Evolutionary conservation across 164 flowering plant species (phyloP).

Genomic region (Umbellularia californica): DNA sequence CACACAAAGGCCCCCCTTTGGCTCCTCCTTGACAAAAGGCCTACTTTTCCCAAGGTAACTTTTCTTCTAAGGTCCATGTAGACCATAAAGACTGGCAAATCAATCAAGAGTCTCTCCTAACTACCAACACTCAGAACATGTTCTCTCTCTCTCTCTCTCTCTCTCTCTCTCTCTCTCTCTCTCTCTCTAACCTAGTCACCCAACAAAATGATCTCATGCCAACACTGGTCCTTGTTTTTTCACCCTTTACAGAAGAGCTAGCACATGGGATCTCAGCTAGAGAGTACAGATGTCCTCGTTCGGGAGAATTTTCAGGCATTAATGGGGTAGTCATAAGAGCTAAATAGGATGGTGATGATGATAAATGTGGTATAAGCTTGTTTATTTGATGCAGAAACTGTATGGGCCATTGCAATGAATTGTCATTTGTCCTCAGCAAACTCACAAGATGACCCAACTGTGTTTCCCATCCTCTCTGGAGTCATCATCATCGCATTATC

Average conservation of each 20-base stretch:
- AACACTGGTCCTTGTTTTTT: conserved; percentile 15
- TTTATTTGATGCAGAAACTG: too few species aligned
- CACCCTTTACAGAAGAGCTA: conserved; percentile 48
- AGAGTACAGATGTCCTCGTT: conserved; percentile 12
- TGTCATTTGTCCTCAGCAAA: too few species aligned
- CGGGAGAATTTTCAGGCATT: neutral
- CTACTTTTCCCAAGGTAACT: conserved; percentile 9
- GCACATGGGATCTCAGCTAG: conserved; percentile 34
- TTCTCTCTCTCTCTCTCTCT: too few species aligned
- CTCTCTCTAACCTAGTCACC: conserved; percentile 8
- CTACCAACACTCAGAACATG: neutral
- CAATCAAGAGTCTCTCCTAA: conserved; percentile 13
- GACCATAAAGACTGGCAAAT: conserved; percentile 22
- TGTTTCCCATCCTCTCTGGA: too few species aligned
- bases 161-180: too few species aligned
- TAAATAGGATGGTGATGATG: too few species aligned
- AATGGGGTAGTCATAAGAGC: conserved; percentile 2
- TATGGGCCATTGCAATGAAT: too few species aligned
- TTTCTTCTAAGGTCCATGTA: neutral
- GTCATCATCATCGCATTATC: too few species aligned
- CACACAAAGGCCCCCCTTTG: conserved; percentile 14
- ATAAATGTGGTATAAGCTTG: too few species aligned
- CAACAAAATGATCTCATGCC: conserved; percentile 8
- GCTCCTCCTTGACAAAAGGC: conserved; percentile 4
- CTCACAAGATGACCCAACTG: too few species aligned